Conservation (phyloP, 1,284 basidiomycete species). For the Cutaneotrichosporon cavernicola region DNA sequence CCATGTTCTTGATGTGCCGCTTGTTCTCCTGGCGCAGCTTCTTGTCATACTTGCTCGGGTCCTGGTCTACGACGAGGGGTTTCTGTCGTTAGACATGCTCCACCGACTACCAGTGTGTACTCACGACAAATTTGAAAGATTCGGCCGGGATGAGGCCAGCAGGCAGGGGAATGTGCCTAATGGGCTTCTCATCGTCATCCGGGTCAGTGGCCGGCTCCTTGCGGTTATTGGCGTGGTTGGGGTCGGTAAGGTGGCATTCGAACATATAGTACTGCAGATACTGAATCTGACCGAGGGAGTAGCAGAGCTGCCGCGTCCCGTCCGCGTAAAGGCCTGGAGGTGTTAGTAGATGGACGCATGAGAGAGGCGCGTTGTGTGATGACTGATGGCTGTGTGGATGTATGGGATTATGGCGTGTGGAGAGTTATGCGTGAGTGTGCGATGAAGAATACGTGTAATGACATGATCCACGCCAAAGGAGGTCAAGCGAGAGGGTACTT, state of each 20-base stretch:
- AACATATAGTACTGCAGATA: slow-evolving; percentile 81
- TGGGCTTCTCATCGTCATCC: not conserved
- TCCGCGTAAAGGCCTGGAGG: slow-evolving; percentile 18
- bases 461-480: not conserved
- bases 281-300: slow-evolving; percentile 77
- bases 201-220: not conserved
- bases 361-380: not conserved
- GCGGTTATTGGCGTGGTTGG: slow-evolving; percentile 23
- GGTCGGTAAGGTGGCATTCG: slow-evolving; percentile 65
- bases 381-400: not conserved
- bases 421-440: too few relatives aligned
- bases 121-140: slow-evolving; percentile 20
- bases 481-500: slow-evolving; percentile 20
- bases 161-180: slow-evolving; percentile 27
- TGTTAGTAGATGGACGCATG: not conserved
- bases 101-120: slow-evolving; percentile 2
- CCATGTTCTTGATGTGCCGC: not conserved
- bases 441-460: not conserved
- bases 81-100: not conserved
- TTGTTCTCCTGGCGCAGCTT: not conserved
- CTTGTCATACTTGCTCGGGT: not conserved
- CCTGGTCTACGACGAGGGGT: not conserved
- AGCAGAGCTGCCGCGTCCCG: slow-evolving; percentile 62
- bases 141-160: slow-evolving; percentile 13
- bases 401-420: too few relatives aligned